Evolutionary conservation across 2,329 filamentous ascomycete genomes (phyloP).

Genomic region (Neonectria neomacrospora): DNA sequence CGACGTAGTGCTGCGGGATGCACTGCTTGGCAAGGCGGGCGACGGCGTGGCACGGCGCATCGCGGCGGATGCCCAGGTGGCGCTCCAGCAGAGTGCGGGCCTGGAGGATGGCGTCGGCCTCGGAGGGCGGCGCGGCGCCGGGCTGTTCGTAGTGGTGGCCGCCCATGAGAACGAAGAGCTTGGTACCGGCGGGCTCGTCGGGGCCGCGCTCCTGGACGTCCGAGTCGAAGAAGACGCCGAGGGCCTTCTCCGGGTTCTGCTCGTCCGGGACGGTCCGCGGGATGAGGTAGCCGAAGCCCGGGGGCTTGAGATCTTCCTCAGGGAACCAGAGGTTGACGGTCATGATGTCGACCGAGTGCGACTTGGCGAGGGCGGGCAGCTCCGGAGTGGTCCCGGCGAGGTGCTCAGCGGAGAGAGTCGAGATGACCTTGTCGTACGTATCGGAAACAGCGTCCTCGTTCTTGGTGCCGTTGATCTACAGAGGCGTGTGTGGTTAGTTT

Average conservation of each 20-base stretch:
- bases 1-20: conserved; percentile 90
- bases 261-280: conserved; percentile 76
- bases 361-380: conserved; percentile 62
- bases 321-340: conserved; percentile 91
- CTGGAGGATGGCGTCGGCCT: conserved; percentile 74
- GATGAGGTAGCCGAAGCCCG: conserved; percentile 92
- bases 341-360: conserved; percentile 83
- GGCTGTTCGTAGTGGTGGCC: conserved; percentile 83
- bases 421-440: conserved; percentile 69
- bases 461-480: conserved; percentile 33
- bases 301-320: conserved; percentile 68
- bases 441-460: conserved; percentile 9
- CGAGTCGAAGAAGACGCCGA: conserved; percentile 94
- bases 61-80: conserved; percentile 75
- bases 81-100: conserved; percentile 76
- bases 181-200: conserved; percentile 74
- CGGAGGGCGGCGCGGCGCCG: conserved; percentile 60
- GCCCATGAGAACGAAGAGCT: conserved; percentile 93
- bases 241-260: conserved; percentile 82
- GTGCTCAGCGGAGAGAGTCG: conserved; percentile 66
- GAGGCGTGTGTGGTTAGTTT: not conserved
- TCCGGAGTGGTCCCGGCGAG: conserved; percentile 53
- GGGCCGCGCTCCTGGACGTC: conserved; percentile 63
- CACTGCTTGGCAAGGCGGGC: conserved; percentile 73
- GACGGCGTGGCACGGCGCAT: conserved; percentile 68